Evolutionary conservation across 2,329 filamentous ascomycete species (phyloP).

Genomic region (Diaporthe ampelina): DNA sequence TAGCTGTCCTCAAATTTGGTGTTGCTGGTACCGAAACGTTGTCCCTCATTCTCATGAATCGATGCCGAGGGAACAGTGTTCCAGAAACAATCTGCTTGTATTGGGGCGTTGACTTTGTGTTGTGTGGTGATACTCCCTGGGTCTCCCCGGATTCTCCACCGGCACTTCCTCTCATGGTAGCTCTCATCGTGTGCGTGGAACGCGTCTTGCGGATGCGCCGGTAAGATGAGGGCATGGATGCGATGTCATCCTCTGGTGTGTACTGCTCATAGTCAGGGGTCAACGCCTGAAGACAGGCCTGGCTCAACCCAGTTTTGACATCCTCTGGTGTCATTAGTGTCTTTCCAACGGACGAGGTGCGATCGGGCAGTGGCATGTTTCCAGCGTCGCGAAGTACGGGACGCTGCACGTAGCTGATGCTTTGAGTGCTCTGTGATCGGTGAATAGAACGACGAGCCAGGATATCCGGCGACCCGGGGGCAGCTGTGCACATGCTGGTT

Average conservation of each 20-base stretch:
- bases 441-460: conserved; percentile 18
- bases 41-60: conserved; percentile 47
- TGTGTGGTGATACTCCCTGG: not conserved
- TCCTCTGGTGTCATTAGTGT: conserved; percentile 12
- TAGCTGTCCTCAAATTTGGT: conserved; percentile 59
- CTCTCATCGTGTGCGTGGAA: conserved; percentile 64
- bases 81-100: not conserved
- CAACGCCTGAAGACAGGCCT: conserved; percentile 54
- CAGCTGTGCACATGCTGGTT: conserved; percentile 33
- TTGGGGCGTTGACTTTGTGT: not conserved
- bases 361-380: conserved; percentile 29
- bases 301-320: conserved; percentile 12
- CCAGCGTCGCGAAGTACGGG: not conserved
- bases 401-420: conserved; percentile 18
- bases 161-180: conserved; percentile 38
- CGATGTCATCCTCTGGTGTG: conserved; percentile 62
- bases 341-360: conserved; percentile 37
- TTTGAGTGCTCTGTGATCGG: conserved; percentile 32
- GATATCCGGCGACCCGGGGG: not conserved
- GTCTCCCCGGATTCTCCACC: conserved; percentile 37
- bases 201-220: conserved; percentile 67
- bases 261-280: conserved; percentile 59
- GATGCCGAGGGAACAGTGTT: conserved; percentile 32
- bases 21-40: conserved; percentile 46
- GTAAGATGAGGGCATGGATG: conserved; percentile 63